phyloP scores from a whole-genome alignment of 2,329 filamentous ascomycete species.

The Penicillium sp. region DNA sequence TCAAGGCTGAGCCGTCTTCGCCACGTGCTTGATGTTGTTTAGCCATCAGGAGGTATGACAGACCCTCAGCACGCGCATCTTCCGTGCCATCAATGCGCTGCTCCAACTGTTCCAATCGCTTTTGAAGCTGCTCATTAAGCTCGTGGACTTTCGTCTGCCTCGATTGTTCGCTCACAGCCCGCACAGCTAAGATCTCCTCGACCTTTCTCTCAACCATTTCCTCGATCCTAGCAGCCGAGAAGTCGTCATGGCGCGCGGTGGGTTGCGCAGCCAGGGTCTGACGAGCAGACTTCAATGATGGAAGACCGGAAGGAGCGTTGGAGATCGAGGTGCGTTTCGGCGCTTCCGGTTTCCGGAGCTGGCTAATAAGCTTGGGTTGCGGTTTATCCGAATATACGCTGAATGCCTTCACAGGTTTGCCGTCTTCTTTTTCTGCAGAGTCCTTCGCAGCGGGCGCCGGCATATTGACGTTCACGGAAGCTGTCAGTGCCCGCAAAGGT shows the following conservation, averaged over 20 bases:
- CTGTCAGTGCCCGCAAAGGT: conserved; percentile 72
- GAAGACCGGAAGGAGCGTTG: conserved; percentile 39
- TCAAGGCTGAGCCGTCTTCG: conserved; percentile 72
- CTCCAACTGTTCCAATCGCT: conserved; percentile 78
- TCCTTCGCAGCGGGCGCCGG: conserved; percentile 53
- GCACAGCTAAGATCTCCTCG: conserved; percentile 80
- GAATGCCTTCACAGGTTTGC: conserved; percentile 79
- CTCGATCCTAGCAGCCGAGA: conserved; percentile 76
- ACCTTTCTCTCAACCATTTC: conserved; percentile 91
- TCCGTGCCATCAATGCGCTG: conserved; percentile 76
- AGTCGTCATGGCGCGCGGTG: conserved; percentile 46
- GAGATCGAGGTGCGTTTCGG: conserved; percentile 47
- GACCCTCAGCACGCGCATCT: conserved; percentile 73
- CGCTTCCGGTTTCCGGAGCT: conserved; percentile 41
- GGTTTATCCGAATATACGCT: conserved; percentile 77
- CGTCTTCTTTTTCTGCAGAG: conserved; percentile 53
- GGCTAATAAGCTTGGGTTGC: conserved; percentile 44
- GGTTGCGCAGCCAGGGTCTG: conserved; percentile 27
- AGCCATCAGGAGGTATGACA: conserved; percentile 84
- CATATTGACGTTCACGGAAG: conserved; percentile 70
- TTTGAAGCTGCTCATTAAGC: conserved; percentile 75
- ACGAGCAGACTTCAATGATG: conserved; percentile 51
- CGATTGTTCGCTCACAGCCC: conserved; percentile 58
- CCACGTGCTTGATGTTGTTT: conserved; percentile 84
- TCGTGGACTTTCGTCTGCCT: conserved; percentile 47